Evolutionary conservation across 768 basidiomycete species (phyloP).

Genomic region (Tulasnella sp.): DNA sequence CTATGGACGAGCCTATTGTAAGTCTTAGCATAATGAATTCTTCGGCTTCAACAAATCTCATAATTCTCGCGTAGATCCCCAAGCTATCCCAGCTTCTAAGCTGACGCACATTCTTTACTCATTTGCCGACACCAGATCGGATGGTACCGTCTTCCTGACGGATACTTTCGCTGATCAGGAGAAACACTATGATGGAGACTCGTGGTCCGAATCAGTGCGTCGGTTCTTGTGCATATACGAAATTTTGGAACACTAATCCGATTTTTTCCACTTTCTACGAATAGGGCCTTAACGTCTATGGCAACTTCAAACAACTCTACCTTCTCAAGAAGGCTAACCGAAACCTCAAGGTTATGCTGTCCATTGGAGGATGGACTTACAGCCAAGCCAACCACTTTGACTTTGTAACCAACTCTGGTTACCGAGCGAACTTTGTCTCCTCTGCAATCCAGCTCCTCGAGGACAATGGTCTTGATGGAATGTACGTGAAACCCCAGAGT

Average conservation of each 20-base stretch:
- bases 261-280: background rate
- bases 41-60: too few species aligned
- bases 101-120: constrained; percentile 70
- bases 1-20: background rate
- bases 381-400: constrained; percentile 79
- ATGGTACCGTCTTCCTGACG: constrained; percentile 81
- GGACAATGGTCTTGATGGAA: constrained; percentile 80
- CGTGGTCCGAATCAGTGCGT: constrained; percentile 70
- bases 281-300: constrained; percentile 72
- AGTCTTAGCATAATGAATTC: too few species aligned
- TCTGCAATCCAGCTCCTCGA: constrained; percentile 70
- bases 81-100: background rate
- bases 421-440: constrained; percentile 62
- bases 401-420: constrained; percentile 51
- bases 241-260: constrained; percentile 11
- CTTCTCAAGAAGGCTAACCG: constrained; percentile 70
- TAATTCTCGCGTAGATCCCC: too few species aligned
- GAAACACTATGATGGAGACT: constrained; percentile 89
- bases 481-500: too few species aligned
- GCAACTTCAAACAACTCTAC: constrained; percentile 89
- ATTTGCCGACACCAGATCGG: constrained; percentile 78
- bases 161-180: constrained; percentile 93
- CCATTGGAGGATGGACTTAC: constrained; percentile 94
- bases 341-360: constrained; percentile 39
- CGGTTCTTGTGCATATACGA: too few species aligned